These are phyloP conservation scores for Yamadazyma ubonensis DNA, from an alignment of 805 yeast genomes.

Conservation along the genomic window DNA sequence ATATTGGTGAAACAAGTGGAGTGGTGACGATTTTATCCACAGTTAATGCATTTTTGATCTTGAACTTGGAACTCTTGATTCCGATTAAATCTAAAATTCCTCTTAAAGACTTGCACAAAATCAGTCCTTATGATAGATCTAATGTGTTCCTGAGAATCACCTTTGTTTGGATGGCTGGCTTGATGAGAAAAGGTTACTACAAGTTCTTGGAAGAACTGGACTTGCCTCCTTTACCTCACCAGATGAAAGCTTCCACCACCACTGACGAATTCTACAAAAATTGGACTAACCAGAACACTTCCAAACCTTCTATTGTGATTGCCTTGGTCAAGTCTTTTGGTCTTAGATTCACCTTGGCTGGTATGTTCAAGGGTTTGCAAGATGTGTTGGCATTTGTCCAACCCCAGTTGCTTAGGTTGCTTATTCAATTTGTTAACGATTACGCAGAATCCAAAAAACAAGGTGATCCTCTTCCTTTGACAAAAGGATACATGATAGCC, in stretches of 20 bases:
- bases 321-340: conserved; percentile 78
- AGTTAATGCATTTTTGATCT: conserved; percentile 40
- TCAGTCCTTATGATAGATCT: conserved; percentile 53
- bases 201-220: conserved; percentile 58
- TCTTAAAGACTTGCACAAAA: conserved; percentile 15
- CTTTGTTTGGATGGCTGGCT: conserved; percentile 86
- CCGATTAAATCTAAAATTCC: conserved; percentile 33
- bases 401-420: conserved; percentile 30
- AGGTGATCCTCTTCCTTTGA: conserved; percentile 55
- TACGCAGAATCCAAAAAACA: conserved; percentile 34
- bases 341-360: conserved; percentile 64
- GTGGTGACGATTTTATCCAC: conserved; percentile 30
- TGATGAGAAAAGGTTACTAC: conserved; percentile 76
- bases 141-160: conserved; percentile 75
- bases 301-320: conserved; percentile 51
- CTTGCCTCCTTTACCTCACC: conserved; percentile 74
- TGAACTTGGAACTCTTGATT: conserved; percentile 43
- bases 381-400: conserved; percentile 63
- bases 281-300: conserved; percentile 58
- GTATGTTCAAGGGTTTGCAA: conserved; percentile 66
- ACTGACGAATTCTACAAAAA: conserved; percentile 48
- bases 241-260: conserved; percentile 55
- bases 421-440: conserved; percentile 35
- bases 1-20: conserved; percentile 19
- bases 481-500: conserved; percentile 75